phyloP scores from a whole-genome alignment of 1,139 yeast genomes.

The Meyerozyma athensensis region DNA sequence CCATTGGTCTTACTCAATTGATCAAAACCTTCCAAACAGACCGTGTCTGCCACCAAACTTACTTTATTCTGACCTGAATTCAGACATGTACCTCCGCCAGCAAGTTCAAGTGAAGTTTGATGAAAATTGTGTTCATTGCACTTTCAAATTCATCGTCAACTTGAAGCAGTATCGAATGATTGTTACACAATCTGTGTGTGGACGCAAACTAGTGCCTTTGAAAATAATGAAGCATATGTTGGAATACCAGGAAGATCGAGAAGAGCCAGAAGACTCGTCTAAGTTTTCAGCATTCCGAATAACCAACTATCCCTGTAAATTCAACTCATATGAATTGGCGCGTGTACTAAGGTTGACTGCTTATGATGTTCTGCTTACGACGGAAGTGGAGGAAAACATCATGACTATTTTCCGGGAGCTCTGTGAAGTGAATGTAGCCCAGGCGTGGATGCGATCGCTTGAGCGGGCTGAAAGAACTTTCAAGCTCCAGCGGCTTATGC shows the following conservation, averaged over 20 bases:
- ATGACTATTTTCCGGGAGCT: not conserved
- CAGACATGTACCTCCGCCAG: too few relatives aligned
- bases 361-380: not conserved
- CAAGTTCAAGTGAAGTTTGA: not conserved
- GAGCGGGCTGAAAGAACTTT: not conserved
- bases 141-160: not conserved
- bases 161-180: not conserved
- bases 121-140: not conserved
- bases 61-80: too few relatives aligned
- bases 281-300: not conserved
- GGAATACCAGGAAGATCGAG: not conserved
- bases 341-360: not conserved
- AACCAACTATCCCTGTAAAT: not conserved
- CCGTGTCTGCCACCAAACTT: too few relatives aligned
- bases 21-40: too few relatives aligned
- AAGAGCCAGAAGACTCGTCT: not conserved
- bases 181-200: not conserved
- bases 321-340: not conserved
- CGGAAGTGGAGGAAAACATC: slow-evolving; percentile 2
- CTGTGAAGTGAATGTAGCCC: not conserved
- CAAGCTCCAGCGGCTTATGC: not conserved
- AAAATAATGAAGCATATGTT: not conserved
- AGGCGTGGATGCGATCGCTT: not conserved
- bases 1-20: too few relatives aligned
- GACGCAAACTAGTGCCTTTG: not conserved